Base-by-base conservation (phyloP, 176 grass and related monocot species). In the Miscanthus lutarioriparius region DNA sequence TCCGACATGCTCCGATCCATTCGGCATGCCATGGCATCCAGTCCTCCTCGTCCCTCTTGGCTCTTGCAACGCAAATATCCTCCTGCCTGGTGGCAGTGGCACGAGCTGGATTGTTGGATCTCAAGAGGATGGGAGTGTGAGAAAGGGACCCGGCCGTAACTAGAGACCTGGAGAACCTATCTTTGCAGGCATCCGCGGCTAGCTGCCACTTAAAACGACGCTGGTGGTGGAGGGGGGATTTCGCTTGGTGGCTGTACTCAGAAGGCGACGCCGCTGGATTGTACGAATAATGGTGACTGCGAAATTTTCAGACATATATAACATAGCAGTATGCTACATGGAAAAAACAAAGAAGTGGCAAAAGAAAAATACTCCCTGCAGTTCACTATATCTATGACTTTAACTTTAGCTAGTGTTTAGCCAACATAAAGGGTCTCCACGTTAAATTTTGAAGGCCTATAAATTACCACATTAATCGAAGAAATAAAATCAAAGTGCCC, bases 61-160 rank as follows among this genome's bases (percentile, higher is more conserved):
- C 23, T 77, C 32, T 67, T 56, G 83, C 83, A 10, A 32, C 14
- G 45, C 23, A 77, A 54, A 77, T 68, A 68, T 17, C 64, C 43
- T 27, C 17, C 4, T 53, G 44, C 22, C 11, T 61, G 22, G 56
- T 25, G 22, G 54, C 20, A 10, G 54, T 58, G 54, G 56, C 22
- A 23, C 56, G n/a, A 61, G 22, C 23, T 59, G 56, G 22, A 58
- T 58, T 53, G 49, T 19, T 23, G 20, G 54, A 22, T 54, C 17
- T 53, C 49, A 20, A 53, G 17, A 53, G 17, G 68, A 59, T 22
- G 27, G 2, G n/a, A 63, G 19, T 7, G 76, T 8, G 59, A 44
- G 37, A 65, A 64, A 30, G n/a, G 10, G 22, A 44, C 10, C 16
- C 10, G 32, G 19, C 4, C 27, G 77, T 13, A 22, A n/a, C 39